Evolutionary conservation across 805 yeast genomes (phyloP), one percentile per base, ranked within the genome.

Genomic region (Candida endomychidarum): DNA sequence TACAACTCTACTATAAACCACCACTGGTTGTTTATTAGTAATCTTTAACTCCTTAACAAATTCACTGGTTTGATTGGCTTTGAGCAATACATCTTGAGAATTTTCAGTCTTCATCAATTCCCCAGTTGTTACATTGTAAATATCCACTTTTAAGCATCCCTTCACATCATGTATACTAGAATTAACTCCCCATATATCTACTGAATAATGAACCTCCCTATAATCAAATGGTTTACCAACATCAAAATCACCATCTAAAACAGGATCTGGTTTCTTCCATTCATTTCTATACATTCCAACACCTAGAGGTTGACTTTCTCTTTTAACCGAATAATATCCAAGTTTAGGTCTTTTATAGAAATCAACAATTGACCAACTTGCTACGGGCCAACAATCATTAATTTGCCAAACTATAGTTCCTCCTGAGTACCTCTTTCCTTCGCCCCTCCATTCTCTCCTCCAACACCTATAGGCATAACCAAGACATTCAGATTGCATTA

Each of bases 321-420:
- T 60, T 48, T 70, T 72, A 22, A 74, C 58, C 1, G 77, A 67
- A 47, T 68, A 75, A 49, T 66, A 75, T 0, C 70, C 73, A 41
- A 75, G 48, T 49, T 75, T 75, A 5, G 75, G 76, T 19, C 68
- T 51, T 27, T 50, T 51, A 39, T 56, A 67, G 41, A 50, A 65
- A 47, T 75, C 80, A 14, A 65, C 58, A 20, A 74, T 53, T 1
- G 78, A 57, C 80, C 80, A 75, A n/a, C 71, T 61, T 1, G 77
- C 64, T 2, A 63, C 72, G 1, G 80, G 80, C 74, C 77, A 74
- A 42, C 77, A 72, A 50, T 75, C 80, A 45, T 75, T 73, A 18
- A 72, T 51, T 53, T 75, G 80, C 80, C 80, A 75, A 6, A 75
- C 77, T 26, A 75, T 51, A 3, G 74, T 67, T 3, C 80, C 80